These are phyloP conservation scores for Fusarium sp. DNA, from an alignment of 2,329 filamentous ascomycete genomes.

Conservation along the genomic window DNA sequence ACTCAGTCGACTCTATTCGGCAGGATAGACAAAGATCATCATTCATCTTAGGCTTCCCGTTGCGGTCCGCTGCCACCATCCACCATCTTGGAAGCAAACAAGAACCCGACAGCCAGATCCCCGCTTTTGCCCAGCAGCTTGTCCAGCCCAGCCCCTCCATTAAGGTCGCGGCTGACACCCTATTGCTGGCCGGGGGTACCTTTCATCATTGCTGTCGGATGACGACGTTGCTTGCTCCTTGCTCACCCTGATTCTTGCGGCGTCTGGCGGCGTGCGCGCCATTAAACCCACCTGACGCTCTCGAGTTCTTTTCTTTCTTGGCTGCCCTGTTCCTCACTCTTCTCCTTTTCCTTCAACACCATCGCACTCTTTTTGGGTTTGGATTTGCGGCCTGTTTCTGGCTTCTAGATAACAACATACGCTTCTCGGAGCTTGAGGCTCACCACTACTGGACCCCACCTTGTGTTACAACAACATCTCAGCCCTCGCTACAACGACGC, in stretches of 20 bases:
- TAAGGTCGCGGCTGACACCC: conserved; percentile 49
- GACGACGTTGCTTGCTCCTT: conserved; percentile 50
- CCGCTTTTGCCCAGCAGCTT: conserved; percentile 41
- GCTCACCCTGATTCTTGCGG: conserved; percentile 45
- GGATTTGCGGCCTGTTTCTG: conserved; percentile 24
- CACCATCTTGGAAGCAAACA: conserved; percentile 37
- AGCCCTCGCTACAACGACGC: conserved; percentile 24
- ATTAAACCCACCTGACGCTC: conserved; percentile 49
- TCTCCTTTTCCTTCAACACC: conserved; percentile 34
- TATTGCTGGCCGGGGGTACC: conserved; percentile 46
- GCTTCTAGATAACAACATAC: conserved; percentile 18
- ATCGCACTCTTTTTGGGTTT: conserved; percentile 33
- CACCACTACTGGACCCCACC: conserved; percentile 32
- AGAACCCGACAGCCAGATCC: conserved; percentile 30
- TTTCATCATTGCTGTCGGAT: conserved; percentile 50
- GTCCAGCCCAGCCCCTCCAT: conserved; percentile 45
- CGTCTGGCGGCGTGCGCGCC: conserved; percentile 43
- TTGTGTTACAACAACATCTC: conserved; percentile 38
- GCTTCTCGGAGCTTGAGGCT: conserved; percentile 37
- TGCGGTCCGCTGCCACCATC: conserved; percentile 48
- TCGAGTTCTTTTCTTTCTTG: conserved; percentile 38
- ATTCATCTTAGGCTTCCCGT: conserved; percentile 37
- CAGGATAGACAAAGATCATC: conserved; percentile 28
- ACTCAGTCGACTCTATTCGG: too few relatives aligned
- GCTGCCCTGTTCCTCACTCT: conserved; percentile 11